Evolutionary conservation across 1,284 basidiomycete species (phyloP).

Genomic region (Malassezia equina): DNA sequence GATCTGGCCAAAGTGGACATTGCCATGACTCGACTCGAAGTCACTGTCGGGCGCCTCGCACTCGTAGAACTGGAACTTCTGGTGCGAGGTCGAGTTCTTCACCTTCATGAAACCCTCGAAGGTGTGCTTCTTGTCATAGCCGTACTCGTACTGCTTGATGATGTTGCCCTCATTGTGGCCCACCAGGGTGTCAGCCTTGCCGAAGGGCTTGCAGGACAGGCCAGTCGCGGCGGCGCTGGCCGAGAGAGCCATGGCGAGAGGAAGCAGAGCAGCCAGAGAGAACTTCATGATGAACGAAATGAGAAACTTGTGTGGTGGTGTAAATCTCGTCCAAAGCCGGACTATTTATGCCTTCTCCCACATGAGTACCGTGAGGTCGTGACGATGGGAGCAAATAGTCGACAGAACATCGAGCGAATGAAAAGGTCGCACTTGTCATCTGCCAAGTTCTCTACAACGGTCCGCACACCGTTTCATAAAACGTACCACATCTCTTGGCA

Average conservation of each 20-base stretch:
- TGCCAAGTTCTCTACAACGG: background rate
- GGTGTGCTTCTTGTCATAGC: background rate
- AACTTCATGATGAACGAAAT: background rate
- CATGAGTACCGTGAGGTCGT: background rate
- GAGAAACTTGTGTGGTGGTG: background rate
- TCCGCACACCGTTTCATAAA: background rate
- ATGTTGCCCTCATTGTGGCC: background rate
- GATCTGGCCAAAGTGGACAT: background rate
- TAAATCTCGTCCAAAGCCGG: background rate
- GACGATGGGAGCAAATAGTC: background rate
- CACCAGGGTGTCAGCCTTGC: background rate
- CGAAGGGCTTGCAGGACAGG: background rate
- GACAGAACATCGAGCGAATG: no score
- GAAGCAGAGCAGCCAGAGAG: background rate
- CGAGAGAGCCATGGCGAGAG: background rate
- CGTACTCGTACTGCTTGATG: background rate
- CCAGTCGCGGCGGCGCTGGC: background rate
- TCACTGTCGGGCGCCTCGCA: background rate
- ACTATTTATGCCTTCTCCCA: background rate
- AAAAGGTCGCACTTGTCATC: no score
- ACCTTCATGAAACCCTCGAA: background rate
- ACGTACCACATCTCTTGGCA: background rate
- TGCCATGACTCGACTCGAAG: background rate
- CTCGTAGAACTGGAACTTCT: constrained; percentile 2
- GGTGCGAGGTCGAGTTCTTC: background rate